A percentile compares a stretch with the other conserved stretches of the same genome.
phyloP scores from a whole-genome alignment of 352 stramenopile genomes.

The Phytophthora ohioensis region DNA sequence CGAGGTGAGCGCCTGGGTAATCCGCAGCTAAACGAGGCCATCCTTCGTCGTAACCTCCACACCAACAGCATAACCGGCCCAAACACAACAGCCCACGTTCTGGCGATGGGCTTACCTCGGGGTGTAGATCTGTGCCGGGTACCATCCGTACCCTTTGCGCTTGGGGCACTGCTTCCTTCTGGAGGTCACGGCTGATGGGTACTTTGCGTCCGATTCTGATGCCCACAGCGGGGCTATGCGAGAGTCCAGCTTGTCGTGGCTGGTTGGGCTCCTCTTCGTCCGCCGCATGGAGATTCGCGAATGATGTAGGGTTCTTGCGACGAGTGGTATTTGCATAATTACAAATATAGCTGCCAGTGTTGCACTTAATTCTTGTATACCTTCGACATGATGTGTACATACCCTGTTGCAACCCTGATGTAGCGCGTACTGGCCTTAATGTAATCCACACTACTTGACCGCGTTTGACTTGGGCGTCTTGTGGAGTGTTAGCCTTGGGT shows the following conservation, averaged over 20 bases:
- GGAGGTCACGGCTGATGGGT: not conserved
- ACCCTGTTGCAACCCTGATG: too few species aligned
- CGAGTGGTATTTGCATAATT: not conserved
- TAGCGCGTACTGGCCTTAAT: too few species aligned
- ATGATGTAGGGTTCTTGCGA: too few species aligned
- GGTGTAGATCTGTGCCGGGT: not conserved
- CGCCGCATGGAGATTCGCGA: too few species aligned
- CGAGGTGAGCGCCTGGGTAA: not conserved
- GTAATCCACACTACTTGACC: too few species aligned
- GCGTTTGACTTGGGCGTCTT: too few species aligned
- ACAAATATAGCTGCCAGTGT: too few species aligned
- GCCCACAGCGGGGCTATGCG: not conserved
- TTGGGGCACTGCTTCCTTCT: not conserved
- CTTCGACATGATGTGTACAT: too few species aligned
- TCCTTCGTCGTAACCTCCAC: not conserved
- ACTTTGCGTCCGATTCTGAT: not conserved
- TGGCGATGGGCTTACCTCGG: not conserved
- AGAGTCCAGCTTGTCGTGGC: not conserved
- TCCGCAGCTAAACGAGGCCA: not conserved
- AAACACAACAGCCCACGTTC: not conserved
- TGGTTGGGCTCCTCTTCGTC: not conserved
- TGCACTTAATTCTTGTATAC: too few species aligned
- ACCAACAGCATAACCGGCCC: not conserved
- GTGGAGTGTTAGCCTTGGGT: too few species aligned
- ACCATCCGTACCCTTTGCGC: not conserved